Evolutionary conservation across 129 eudicot species (phyloP).

Genomic region (Centrapalus pauciflorus): DNA sequence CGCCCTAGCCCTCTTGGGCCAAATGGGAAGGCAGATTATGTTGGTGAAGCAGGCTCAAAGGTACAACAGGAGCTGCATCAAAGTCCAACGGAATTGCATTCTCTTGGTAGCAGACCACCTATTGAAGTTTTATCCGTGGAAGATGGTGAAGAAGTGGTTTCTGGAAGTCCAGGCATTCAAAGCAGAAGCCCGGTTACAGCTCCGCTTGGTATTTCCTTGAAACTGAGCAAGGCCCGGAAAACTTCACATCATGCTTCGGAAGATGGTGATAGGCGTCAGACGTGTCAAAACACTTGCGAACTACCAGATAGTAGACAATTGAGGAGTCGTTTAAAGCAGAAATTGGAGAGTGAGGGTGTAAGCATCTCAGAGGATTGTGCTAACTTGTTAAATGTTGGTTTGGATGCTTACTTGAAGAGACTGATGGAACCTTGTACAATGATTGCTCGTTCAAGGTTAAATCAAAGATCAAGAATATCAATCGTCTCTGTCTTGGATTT

Average conservation of each 20-base stretch:
- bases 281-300: slow-evolving; percentile 44
- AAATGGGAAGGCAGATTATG: slow-evolving; percentile 45
- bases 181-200: slow-evolving; percentile 82
- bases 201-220: slow-evolving; percentile 66
- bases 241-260: slow-evolving; percentile 4
- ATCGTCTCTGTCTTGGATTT: slow-evolving; percentile 54
- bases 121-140: slow-evolving; percentile 67
- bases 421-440: slow-evolving; percentile 67
- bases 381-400: slow-evolving; percentile 57
- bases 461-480: slow-evolving; percentile 20
- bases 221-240: slow-evolving; percentile 42
- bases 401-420: slow-evolving; percentile 75
- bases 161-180: slow-evolving; percentile 52
- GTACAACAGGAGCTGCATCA: slow-evolving; percentile 56
- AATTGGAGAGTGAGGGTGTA: slow-evolving; percentile 56
- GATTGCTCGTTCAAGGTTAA: slow-evolving; percentile 45
- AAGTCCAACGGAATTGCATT: slow-evolving; percentile 76
- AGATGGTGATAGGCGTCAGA: slow-evolving; percentile 2
- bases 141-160: slow-evolving; percentile 92
- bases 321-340: slow-evolving; percentile 50
- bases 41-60: slow-evolving; percentile 34
- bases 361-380: slow-evolving; percentile 51
- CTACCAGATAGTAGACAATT: slow-evolving; percentile 63
- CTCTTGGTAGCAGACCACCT: slow-evolving; percentile 85
- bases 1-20: slow-evolving; percentile 86